Base-by-base conservation (phyloP, 345 rosid genomes). In the Salix udensis region DNA sequence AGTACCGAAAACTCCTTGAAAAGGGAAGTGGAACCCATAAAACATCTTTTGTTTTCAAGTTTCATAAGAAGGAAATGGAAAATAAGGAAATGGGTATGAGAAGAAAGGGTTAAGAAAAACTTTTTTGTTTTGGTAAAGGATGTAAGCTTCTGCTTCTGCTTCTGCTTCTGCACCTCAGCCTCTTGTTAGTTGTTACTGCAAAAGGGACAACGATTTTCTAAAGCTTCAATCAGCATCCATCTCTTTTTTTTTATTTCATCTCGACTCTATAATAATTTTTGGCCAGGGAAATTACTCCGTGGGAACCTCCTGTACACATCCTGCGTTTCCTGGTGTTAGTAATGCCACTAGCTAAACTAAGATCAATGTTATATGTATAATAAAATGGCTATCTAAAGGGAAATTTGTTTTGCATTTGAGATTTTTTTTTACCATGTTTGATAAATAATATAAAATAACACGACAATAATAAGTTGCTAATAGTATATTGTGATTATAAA, bases 71-170 rank as follows among this genome's bases (percentile, higher is more conserved):
- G 5, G 37, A 72, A 39, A n/a, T 14, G 10, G 12, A 34, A 34
- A 50, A 9, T 19, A 13, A 34, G 2, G 2, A 34, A 21, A 34
- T 7, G 48, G 44, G 64, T 52, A 2, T 19, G 13, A 48, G 31
- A 15, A 37, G 9, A 46, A 34, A 62, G 31, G 67, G 81, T 74
- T 81, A 68, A 73, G 65, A 73, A 73, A 39, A 75, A 75, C 80
- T 65, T 74, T 73, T 81, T 72, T 18, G 7, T 36, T 36, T 36
- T 36, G 37, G 4, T 30, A 71, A 64, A 71, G 75, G 31, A 4
- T 60, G 64, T 30, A 2, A 42, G 69, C 74, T 40, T 31, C 60
- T 4, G 34, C 34, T 24, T 21, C 60, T 4, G 34, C 34, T 24
- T 21, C 16, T 21, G 12, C 31, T 40, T 46, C 50, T 3, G 50